phyloP scores from a whole-genome alignment of 2,329 filamentous ascomycete genomes.

The Aspergillus sp. region DNA sequence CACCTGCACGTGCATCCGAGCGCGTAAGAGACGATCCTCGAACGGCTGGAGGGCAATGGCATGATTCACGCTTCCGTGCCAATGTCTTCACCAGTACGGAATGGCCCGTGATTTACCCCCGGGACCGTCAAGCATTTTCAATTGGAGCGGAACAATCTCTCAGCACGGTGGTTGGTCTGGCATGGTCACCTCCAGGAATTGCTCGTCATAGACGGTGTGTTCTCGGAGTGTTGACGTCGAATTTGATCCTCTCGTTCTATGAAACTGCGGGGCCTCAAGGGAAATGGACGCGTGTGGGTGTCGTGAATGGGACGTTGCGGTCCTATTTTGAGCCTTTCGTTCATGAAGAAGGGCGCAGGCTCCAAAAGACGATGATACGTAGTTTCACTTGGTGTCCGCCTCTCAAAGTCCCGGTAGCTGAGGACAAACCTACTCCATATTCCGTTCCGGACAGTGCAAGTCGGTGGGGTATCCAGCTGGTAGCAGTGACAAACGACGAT shows the following conservation, averaged over 20 bases:
- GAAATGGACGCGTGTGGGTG: constrained; percentile 45
- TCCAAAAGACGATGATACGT: constrained; percentile 28
- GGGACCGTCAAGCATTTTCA: constrained; percentile 43
- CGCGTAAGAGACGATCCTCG: constrained; percentile 14
- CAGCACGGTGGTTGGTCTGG: constrained; percentile 41
- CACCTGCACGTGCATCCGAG: constrained; percentile 15
- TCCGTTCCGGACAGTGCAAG: constrained; percentile 10
- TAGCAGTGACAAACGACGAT: constrained; percentile 33
- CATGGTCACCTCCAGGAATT: constrained; percentile 52
- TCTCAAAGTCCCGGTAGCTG: constrained; percentile 13
- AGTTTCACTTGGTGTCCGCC: constrained; percentile 37
- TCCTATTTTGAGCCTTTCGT: constrained; percentile 28
- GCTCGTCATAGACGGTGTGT: constrained; percentile 47
- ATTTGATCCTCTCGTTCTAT: constrained; percentile 50
- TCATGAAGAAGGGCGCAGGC: constrained; percentile 13
- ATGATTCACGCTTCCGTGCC: constrained; percentile 36
- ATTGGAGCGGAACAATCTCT: constrained; percentile 52
- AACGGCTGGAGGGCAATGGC: constrained; percentile 26
- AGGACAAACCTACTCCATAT: constrained; percentile 1
- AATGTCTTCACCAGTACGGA: constrained; percentile 48
- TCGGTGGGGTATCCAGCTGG: constrained; percentile 29
- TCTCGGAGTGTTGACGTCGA: constrained; percentile 50
- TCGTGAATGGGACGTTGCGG: constrained; percentile 46
- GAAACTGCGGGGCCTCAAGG: constrained; percentile 39
- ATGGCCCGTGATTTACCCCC: constrained; percentile 40